A percentile compares a stretch with the other conserved stretches of the same genome.
Conservation (phyloP, 331 rosid genomes). For the Saraca asoca region DNA sequence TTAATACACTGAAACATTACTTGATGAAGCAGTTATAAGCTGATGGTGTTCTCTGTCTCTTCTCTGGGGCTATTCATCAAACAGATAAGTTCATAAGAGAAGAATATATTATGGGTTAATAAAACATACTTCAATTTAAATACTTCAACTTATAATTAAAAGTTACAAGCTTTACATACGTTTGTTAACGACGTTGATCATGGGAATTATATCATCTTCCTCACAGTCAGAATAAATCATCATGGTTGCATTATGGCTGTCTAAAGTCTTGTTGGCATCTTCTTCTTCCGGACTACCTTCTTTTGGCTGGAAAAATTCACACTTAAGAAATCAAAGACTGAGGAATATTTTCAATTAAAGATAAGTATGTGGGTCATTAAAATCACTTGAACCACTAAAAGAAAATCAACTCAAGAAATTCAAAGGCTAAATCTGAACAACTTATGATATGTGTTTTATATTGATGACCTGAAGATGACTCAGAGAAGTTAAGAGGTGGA, state of each 20-base stretch:
- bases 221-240: slow-evolving; percentile 64
- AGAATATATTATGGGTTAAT: background rate
- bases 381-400: slow-evolving; percentile 9
- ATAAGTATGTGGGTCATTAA: slow-evolving; percentile 10
- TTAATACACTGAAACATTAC: slow-evolving; percentile 46
- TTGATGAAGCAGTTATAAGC: slow-evolving; percentile 93
- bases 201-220: slow-evolving; percentile 53
- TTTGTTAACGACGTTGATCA: slow-evolving; percentile 60
- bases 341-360: background rate
- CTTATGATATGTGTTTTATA: background rate
- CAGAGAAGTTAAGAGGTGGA: slow-evolving; percentile 77
- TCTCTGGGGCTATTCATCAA: slow-evolving; percentile 75
- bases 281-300: slow-evolving; percentile 54
- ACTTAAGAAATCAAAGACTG: slow-evolving; percentile 15
- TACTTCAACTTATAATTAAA: background rate
- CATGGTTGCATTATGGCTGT: slow-evolving; percentile 42
- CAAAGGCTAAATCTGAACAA: background rate
- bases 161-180: slow-evolving; percentile 46
- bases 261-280: slow-evolving; percentile 48
- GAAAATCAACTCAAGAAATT: slow-evolving; percentile 7
- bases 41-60: slow-evolving; percentile 94
- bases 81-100: background rate
- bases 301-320: slow-evolving; percentile 49
- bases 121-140: slow-evolving; percentile 15
- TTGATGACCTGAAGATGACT: slow-evolving; percentile 53